A percentile compares a stretch with the other conserved stretches of the same genome.
Conservation (phyloP, 208 protist species). For the Trichomonas vaginalis region DNA sequence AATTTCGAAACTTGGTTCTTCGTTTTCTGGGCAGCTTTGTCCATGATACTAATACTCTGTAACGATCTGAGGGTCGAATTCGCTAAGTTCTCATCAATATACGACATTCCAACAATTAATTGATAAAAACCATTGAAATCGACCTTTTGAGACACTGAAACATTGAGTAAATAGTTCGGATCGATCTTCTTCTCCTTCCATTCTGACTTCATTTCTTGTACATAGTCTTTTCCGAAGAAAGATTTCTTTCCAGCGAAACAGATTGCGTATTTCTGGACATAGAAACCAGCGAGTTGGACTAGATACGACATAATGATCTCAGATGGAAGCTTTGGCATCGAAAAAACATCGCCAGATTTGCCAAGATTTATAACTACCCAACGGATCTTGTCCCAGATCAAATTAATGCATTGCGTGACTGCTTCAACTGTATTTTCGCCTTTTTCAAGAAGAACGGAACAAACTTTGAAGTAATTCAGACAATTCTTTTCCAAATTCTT, state of each 20-base stretch:
- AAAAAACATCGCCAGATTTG: background rate
- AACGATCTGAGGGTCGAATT: background rate
- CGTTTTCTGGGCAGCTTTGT: background rate
- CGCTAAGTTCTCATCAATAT: background rate
- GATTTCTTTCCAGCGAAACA: background rate
- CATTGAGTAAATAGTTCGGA: background rate
- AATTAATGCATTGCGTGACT: background rate
- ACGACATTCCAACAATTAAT: background rate
- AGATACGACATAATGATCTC: background rate
- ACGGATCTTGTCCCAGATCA: background rate
- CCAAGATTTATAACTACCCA: background rate
- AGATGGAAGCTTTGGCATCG: background rate
- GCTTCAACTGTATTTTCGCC: background rate
- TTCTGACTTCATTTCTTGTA: background rate
- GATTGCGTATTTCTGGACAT: background rate
- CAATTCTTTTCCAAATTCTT: too few species aligned
- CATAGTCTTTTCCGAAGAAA: background rate
- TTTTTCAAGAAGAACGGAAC: too few species aligned
- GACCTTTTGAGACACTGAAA: background rate
- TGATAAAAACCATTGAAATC: background rate
- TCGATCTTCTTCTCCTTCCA: background rate
- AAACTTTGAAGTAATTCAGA: too few species aligned
- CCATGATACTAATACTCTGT: background rate
- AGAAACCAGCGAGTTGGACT: background rate
- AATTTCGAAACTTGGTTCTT: background rate